Percentiles rank a stretch among this genome's conserved stretches.
Evolutionary conservation across 345 rosid species (phyloP).

Genomic region (Populus simonii): DNA sequence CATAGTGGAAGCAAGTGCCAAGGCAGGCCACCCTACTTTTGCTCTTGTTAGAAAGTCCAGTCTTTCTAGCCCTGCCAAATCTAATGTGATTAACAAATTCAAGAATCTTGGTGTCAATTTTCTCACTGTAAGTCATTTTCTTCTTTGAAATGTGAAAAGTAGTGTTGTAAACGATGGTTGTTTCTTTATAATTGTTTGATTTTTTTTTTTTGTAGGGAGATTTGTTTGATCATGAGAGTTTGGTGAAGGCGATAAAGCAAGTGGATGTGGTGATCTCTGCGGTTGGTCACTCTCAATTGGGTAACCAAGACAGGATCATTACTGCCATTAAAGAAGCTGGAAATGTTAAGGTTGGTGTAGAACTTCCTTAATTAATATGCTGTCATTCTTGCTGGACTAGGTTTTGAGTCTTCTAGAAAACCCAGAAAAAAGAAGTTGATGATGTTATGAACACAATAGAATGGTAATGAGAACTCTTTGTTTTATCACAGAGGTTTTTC

Average conservation of each 20-base stretch:
- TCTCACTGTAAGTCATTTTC: background rate
- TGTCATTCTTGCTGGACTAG: no score
- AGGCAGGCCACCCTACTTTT: slow-evolving; percentile 18
- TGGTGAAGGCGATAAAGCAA: slow-evolving; percentile 67
- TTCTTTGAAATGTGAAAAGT: no score
- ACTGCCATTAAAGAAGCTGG: slow-evolving; percentile 87
- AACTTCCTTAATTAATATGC: background rate
- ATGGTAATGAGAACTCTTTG: background rate
- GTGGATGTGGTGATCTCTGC: slow-evolving; percentile 83
- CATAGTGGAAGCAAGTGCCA: slow-evolving; percentile 16
- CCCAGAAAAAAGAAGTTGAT: no score
- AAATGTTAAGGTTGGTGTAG: slow-evolving; percentile 54
- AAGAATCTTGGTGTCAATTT: slow-evolving; percentile 14
- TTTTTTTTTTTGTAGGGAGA: slow-evolving; percentile 40
- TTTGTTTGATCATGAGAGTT: slow-evolving; percentile 57
- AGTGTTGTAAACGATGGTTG: no score
- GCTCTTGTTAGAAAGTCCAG: slow-evolving; percentile 15
- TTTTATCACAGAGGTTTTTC: slow-evolving; percentile 45
- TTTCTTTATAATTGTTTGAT: background rate
- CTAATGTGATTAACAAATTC: slow-evolving; percentile 3
- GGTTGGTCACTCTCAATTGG: slow-evolving; percentile 44
- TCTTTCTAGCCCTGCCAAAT: slow-evolving; percentile 3
- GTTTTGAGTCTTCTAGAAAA: no score
- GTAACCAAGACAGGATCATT: slow-evolving; percentile 73
- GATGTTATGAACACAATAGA: no score